phyloP scores from a whole-genome alignment of 345 rosid species.

The Alliaria petiolata region DNA sequence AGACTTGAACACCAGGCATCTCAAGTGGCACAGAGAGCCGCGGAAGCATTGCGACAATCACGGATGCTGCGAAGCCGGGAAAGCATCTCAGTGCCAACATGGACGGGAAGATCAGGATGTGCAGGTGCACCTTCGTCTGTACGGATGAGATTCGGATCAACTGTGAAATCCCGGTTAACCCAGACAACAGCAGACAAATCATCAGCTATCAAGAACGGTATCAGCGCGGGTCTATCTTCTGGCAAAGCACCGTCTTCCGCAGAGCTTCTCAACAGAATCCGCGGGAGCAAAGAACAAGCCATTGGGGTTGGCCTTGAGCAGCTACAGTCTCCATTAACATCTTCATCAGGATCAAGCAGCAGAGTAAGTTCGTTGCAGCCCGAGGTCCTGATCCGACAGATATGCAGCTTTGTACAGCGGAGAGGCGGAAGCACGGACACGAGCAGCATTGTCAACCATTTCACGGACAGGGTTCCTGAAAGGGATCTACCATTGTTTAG shows the following conservation, averaged over 20 bases:
- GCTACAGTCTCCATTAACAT: neutral
- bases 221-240: slow-evolving; percentile 73
- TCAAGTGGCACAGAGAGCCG: slow-evolving; percentile 87
- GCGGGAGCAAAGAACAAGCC: slow-evolving; percentile 69
- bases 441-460: slow-evolving; percentile 64
- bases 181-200: slow-evolving; percentile 39
- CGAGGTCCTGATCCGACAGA: slow-evolving; percentile 69
- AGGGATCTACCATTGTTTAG: slow-evolving; percentile 64
- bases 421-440: slow-evolving; percentile 72
- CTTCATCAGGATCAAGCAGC: slow-evolving; percentile 37
- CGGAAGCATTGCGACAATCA: slow-evolving; percentile 88
- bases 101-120: slow-evolving; percentile 91
- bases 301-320: slow-evolving; percentile 56
- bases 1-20: slow-evolving; percentile 92
- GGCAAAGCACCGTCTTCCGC: slow-evolving; percentile 86
- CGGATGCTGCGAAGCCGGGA: slow-evolving; percentile 82
- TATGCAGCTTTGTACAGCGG: slow-evolving; percentile 78
- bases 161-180: slow-evolving; percentile 48
- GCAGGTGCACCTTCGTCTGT: slow-evolving; percentile 88
- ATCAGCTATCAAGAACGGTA: slow-evolving; percentile 41
- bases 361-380: slow-evolving; percentile 61
- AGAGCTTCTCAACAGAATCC: slow-evolving; percentile 74
- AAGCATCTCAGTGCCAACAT: slow-evolving; percentile 78
- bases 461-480: slow-evolving; percentile 56
- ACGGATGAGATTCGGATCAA: slow-evolving; percentile 71